Conservation (phyloP, 768 basidiomycete genomes). For the Termitomyces sp. region DNA sequence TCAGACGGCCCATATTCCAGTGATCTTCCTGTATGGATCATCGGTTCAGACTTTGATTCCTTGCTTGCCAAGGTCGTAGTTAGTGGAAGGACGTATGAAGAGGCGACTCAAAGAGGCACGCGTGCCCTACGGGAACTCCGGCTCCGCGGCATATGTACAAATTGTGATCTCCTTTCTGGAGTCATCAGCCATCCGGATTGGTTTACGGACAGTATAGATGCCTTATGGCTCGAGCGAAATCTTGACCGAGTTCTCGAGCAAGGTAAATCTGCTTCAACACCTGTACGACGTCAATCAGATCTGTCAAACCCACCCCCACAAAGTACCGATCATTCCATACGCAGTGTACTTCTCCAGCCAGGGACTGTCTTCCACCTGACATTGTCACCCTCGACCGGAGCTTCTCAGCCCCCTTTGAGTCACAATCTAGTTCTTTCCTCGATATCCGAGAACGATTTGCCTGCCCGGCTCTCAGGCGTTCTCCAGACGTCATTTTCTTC, state of each 20-base stretch:
- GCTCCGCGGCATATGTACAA: constrained; percentile 49
- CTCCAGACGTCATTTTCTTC: constrained; percentile 26
- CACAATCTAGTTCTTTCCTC: constrained; percentile 27
- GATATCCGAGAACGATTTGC: constrained; percentile 29
- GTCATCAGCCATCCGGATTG: constrained; percentile 26
- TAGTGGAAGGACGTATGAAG: constrained; percentile 75
- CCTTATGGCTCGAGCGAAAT: constrained; percentile 32
- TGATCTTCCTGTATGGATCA: constrained; percentile 20
- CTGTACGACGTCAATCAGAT: neutral
- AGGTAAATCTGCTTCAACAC: constrained; percentile 9
- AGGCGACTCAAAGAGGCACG: constrained; percentile 77
- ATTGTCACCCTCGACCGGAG: constrained; percentile 11
- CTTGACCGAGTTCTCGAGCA: constrained; percentile 13
- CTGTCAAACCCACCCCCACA: neutral
- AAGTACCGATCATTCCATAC: neutral
- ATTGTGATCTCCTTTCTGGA: constrained; percentile 24
- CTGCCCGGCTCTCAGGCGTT: constrained; percentile 26
- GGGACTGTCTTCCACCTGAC: constrained; percentile 29
- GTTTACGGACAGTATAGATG: constrained; percentile 24
- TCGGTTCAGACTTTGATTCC: constrained; percentile 80
- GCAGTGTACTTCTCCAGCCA: constrained; percentile 23
- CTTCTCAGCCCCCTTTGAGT: constrained; percentile 8
- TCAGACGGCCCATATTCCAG: constrained; percentile 51
- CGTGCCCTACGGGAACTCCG: constrained; percentile 79
- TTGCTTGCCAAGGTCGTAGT: constrained; percentile 83